Conservation (phyloP, 352 stramenopile genomes). For the Globisporangium emineosum region DNA sequence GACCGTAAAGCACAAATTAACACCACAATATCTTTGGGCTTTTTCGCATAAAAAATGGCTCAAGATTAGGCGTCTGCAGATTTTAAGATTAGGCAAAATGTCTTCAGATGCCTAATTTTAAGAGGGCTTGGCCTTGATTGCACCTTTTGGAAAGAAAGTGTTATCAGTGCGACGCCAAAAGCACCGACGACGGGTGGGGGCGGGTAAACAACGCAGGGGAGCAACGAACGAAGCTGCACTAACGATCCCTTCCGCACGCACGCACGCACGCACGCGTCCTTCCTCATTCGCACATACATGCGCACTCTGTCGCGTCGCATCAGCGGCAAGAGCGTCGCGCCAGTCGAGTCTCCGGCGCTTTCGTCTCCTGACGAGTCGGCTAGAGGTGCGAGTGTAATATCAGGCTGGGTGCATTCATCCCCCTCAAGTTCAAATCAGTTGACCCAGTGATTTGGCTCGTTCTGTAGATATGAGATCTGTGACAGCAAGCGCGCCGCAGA, state of each 20-base stretch:
- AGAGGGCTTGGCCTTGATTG: too few relatives aligned
- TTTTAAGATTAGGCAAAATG: too few relatives aligned
- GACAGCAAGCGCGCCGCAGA: background rate
- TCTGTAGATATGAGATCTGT: background rate
- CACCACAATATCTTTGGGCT: too few relatives aligned
- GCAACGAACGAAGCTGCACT: background rate
- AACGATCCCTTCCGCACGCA: background rate
- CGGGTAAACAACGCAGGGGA: too few relatives aligned
- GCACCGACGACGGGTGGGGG: too few relatives aligned
- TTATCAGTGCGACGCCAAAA: too few relatives aligned
- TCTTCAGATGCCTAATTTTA: too few relatives aligned
- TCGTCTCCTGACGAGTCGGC: background rate
- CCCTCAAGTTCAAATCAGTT: background rate
- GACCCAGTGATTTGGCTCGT: background rate
- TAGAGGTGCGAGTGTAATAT: background rate
- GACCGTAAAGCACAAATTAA: too few relatives aligned
- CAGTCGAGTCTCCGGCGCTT: background rate
- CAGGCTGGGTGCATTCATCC: background rate
- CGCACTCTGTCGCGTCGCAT: slow-evolving; percentile 5
- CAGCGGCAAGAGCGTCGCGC: slow-evolving; percentile 4
- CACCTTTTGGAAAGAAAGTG: too few relatives aligned
- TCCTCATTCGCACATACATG: too few relatives aligned
- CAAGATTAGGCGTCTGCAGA: too few relatives aligned
- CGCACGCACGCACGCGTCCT: background rate
- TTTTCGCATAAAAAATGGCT: too few relatives aligned